These are phyloP conservation scores for Senna siamea DNA, from an alignment of 306 rosid species.

Conservation along the genomic window DNA sequence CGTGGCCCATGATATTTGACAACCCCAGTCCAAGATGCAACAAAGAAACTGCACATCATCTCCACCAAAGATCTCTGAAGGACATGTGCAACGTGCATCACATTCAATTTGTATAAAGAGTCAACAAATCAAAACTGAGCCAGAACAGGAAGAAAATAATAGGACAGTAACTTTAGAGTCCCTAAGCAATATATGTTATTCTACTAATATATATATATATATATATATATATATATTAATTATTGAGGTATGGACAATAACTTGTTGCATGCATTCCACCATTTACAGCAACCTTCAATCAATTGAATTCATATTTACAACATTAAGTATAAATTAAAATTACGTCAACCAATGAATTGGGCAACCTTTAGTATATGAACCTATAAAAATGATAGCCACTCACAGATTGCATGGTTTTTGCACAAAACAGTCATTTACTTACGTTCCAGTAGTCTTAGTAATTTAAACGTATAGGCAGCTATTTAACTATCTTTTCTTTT, in stretches of 20 bases:
- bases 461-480: constrained; percentile 26
- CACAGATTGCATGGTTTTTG: not conserved
- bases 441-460: constrained; percentile 6
- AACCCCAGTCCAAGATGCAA: constrained; percentile 95
- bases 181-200: not conserved
- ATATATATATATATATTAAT: too few relatives aligned
- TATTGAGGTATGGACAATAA: too few relatives aligned
- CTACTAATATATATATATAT: too few relatives aligned
- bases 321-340: too few relatives aligned
- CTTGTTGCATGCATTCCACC: too few relatives aligned
- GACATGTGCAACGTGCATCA: constrained; percentile 28
- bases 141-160: not conserved
- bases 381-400: constrained; percentile 10
- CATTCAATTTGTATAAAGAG: constrained; percentile 12
- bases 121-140: constrained; percentile 16
- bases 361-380: too few relatives aligned
- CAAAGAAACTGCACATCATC: constrained; percentile 88
- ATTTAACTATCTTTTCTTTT: constrained; percentile 10
- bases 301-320: too few relatives aligned
- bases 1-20: constrained; percentile 90
- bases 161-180: not conserved
- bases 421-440: not conserved
- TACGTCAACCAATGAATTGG: too few relatives aligned
- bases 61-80: constrained; percentile 81
- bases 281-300: too few relatives aligned